These are phyloP conservation scores for Onygenales sp. DNA, from an alignment of 2,329 filamentous ascomycete genomes.

Conservation along the genomic window DNA sequence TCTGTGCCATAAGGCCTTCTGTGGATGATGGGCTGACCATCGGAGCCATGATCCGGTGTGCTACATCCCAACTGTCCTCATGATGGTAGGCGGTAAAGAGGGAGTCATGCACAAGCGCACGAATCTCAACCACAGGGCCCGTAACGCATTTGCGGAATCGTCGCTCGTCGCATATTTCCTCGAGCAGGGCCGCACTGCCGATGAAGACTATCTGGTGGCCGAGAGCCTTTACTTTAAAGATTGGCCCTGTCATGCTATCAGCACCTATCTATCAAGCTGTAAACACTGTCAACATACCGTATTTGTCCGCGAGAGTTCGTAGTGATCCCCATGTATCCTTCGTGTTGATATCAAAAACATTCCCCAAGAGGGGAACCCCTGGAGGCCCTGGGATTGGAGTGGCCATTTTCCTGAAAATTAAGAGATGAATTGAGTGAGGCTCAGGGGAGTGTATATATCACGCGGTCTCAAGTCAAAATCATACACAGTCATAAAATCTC, in stretches of 20 bases:
- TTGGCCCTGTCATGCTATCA: conserved; percentile 38
- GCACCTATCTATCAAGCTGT: not conserved
- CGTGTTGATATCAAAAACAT: conserved; percentile 41
- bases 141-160: conserved; percentile 49
- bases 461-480: no score
- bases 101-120: conserved; percentile 54
- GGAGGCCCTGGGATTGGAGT: conserved; percentile 43
- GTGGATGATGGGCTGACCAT: conserved; percentile 35
- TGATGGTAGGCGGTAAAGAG: conserved; percentile 51
- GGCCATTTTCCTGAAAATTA: conserved; percentile 24
- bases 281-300: conserved; percentile 26
- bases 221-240: conserved; percentile 48
- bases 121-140: conserved; percentile 44
- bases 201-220: conserved; percentile 41
- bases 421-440: not conserved
- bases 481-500: no score
- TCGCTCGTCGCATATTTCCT: conserved; percentile 58
- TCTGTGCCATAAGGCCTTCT: conserved; percentile 35
- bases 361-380: conserved; percentile 43
- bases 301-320: conserved; percentile 39
- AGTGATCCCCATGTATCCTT: conserved; percentile 43
- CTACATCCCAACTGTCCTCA: conserved; percentile 54
- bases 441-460: not conserved
- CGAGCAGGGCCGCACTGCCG: conserved; percentile 46
- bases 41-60: conserved; percentile 42